phyloP scores from a whole-genome alignment of 1,139 yeast species.

The Arxiozyma telluris region DNA sequence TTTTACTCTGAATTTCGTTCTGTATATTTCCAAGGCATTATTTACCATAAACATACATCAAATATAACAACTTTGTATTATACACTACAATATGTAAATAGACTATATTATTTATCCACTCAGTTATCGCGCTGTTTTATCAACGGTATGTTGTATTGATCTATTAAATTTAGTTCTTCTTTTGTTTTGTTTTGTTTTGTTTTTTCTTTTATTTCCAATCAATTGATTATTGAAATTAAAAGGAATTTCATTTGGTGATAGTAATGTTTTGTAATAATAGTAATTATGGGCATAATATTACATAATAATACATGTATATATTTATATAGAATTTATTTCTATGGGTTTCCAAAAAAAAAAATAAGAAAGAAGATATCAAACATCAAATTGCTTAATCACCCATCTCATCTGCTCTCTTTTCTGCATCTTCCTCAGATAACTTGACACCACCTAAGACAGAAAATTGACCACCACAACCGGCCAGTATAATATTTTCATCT shows the following conservation, averaged over 20 bases:
- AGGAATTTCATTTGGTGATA: not conserved
- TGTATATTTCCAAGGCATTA: no score
- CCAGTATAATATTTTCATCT: slow-evolving; percentile 53
- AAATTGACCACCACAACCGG: slow-evolving; percentile 95
- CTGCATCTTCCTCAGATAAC: slow-evolving; percentile 53
- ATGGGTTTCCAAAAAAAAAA: not conserved
- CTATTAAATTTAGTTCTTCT: not conserved
- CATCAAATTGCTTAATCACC: not conserved
- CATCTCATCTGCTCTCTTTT: slow-evolving; percentile 47
- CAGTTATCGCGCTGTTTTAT: not conserved
- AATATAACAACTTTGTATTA: not conserved
- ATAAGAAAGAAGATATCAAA: not conserved
- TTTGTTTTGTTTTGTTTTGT: no score
- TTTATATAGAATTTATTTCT: no score
- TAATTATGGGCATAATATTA: not conserved
- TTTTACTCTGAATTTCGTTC: no score
- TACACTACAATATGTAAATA: no score
- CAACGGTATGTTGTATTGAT: not conserved
- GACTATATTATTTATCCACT: no score
- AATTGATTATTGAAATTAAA: no score
- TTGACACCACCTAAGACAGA: slow-evolving; percentile 76
- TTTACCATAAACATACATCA: no score
- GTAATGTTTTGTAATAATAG: no score
- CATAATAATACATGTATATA: not conserved
- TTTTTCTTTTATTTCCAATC: no score